These are phyloP conservation scores for Hypholoma sublateritium DNA, from an alignment of 768 basidiomycete genomes.

Conservation along the genomic window DNA sequence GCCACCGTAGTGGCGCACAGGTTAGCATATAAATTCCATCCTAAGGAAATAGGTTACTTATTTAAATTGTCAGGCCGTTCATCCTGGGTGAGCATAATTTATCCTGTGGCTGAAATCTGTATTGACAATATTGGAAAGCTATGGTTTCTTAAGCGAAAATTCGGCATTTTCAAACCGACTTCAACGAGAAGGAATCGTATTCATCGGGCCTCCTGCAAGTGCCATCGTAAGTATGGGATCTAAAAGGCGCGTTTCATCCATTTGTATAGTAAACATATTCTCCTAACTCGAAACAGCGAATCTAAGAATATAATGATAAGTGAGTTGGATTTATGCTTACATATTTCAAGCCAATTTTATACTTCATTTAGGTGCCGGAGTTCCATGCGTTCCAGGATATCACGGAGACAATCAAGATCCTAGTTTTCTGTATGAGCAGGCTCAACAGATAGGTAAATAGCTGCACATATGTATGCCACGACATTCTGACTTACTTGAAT, in stretches of 20 bases:
- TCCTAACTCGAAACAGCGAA: slow-evolving; percentile 44
- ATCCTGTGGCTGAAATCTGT: neutral
- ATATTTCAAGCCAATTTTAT: neutral
- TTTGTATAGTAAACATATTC: neutral
- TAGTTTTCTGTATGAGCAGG: slow-evolving; percentile 63
- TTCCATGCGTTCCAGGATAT: slow-evolving; percentile 94
- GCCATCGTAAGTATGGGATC: slow-evolving; percentile 96
- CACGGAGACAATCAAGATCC: slow-evolving; percentile 83
- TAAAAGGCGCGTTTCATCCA: slow-evolving; percentile 57
- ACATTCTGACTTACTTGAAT: neutral
- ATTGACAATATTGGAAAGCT: slow-evolving; percentile 38
- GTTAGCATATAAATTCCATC: slow-evolving; percentile 38
- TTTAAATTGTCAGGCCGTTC: slow-evolving; percentile 65
- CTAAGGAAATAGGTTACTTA: neutral
- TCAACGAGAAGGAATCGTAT: slow-evolving; percentile 77
- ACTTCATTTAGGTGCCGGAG: slow-evolving; percentile 63
- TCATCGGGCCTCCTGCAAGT: slow-evolving; percentile 86
- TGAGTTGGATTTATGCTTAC: slow-evolving; percentile 28
- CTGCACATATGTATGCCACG: neutral
- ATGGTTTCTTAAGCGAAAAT: slow-evolving; percentile 93
- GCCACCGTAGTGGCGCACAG: slow-evolving; percentile 81
- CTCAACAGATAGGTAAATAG: slow-evolving; percentile 62
- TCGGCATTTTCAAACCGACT: slow-evolving; percentile 76
- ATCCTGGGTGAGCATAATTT: slow-evolving; percentile 67
- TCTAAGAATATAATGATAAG: slow-evolving; percentile 94